Evolutionary conservation across 164 flowering plant genomes (phyloP).

Genomic region (Litsea cubeba): DNA sequence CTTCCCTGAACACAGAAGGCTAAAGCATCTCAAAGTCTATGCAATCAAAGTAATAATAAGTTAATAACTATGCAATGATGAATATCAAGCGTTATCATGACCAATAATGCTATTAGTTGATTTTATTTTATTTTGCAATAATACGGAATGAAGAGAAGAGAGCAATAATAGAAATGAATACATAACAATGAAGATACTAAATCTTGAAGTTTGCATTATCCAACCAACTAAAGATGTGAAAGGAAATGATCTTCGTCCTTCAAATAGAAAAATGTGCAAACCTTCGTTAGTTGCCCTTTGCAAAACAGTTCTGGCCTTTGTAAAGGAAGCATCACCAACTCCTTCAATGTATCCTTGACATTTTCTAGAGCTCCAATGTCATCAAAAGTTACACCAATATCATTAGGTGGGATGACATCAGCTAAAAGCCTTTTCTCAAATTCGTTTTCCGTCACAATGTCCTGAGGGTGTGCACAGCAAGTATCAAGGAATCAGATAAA

Average conservation of each 20-base stretch:
- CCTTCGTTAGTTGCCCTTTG: constrained; percentile 94
- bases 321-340: constrained; percentile 95
- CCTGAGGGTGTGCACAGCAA: constrained; percentile 34
- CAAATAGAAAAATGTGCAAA: constrained; percentile 9
- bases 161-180: too few species aligned
- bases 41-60: too few species aligned
- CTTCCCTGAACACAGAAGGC: too few species aligned
- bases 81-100: too few species aligned
- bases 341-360: constrained; percentile 96
- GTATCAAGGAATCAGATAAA: constrained; percentile 6
- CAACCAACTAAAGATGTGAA: too few species aligned
- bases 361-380: constrained; percentile 92
- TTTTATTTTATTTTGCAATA: too few species aligned
- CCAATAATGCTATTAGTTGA: too few species aligned
- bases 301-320: constrained; percentile 91
- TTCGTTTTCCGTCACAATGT: constrained; percentile 92
- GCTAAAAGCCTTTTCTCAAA: constrained; percentile 88
- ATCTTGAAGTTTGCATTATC: too few species aligned
- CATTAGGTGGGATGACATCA: constrained; percentile 94
- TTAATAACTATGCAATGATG: too few species aligned
- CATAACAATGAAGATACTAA: too few species aligned
- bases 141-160: too few species aligned
- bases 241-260: background rate
- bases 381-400: constrained; percentile 92
- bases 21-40: too few species aligned